These are phyloP conservation scores for Phytophthora sp. DNA, from an alignment of 352 stramenopile species.

Conservation along the genomic window DNA sequence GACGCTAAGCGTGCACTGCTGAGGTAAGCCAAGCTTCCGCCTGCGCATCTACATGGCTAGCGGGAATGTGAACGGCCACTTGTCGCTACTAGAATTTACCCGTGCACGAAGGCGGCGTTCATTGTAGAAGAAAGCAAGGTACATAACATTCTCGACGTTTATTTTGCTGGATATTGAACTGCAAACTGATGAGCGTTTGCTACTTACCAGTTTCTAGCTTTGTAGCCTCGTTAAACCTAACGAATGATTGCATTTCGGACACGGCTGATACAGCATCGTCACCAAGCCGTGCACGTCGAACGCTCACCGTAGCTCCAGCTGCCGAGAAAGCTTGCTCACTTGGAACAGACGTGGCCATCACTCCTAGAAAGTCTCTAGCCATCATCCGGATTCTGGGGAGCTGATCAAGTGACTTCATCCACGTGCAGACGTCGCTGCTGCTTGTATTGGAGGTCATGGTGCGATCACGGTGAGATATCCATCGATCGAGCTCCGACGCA, in stretches of 20 bases:
- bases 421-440: slow-evolving; percentile 11
- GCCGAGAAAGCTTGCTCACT: slow-evolving; percentile 20
- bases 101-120: no score
- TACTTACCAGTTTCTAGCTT: not conserved
- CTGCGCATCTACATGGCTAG: no score
- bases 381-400: slow-evolving; percentile 23
- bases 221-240: slow-evolving; percentile 13
- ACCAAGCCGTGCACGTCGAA: slow-evolving; percentile 5
- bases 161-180: no score
- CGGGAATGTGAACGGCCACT: no score
- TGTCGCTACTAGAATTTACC: no score
- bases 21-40: no score
- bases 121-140: no score
- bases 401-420: not conserved
- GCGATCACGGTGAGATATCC: not conserved
- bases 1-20: no score
- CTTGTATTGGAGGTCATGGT: slow-evolving; percentile 6
- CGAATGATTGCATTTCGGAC: slow-evolving; percentile 13
- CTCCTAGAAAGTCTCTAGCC: slow-evolving; percentile 13
- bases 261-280: slow-evolving; percentile 15
- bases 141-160: no score
- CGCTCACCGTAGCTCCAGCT: slow-evolving; percentile 7
- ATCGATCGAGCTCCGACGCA: slow-evolving; percentile 8
- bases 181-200: not conserved
- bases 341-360: slow-evolving; percentile 25